Evolutionary conservation across 2,329 filamentous ascomycete genomes (phyloP), one percentile per base, ranked within the genome.

Genomic region (Cryphonectria radicalis): DNA sequence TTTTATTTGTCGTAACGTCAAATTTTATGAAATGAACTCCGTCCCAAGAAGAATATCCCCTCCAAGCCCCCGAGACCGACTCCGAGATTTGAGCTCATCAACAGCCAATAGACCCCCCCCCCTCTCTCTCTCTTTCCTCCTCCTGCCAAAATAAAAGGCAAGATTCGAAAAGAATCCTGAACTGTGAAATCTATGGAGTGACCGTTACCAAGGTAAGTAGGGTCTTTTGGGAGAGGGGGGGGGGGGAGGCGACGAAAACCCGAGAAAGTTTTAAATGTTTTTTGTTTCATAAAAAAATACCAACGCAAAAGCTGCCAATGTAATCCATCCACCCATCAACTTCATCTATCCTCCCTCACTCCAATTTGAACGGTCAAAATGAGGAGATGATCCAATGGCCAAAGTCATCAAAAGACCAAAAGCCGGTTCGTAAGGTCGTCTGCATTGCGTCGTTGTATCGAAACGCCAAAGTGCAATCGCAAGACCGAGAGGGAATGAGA

Each of bases 331-430:
- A 5, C 5, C 19, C 17, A 32, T 40, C 35, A 5, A 13, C 17
- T 17, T 60, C 19, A 10, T 40, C 19, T 10, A 8, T 25, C 17
- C 22, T 62, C 59, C 13, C 10, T 40, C 35, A 4, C 22, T 40
- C 59, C 17, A 35, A 10, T 60, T 5, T 35, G 13, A 11, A 6
- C 17, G 17, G 35, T 40, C 59, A 37, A 37, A 17, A 37, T 25
- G 59, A n/a, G 35, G 59, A 62, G 10, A 13, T n/a, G 22, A 40
- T 62, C 59, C 59, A 62, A 62, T n/a, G 35, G 22, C 59, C 59
- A 62, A 62, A 62, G 59, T 10, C 59, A 35, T 62, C 59, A 19
- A 66, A 66, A 25, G 64, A 57, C 53, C 53, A 55, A 67, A 40
- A n/a, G 28, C 50, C 46, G 35, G 64, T 66, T 50, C 50, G 50